Percentiles rank a stretch among this genome's conserved stretches.
These are phyloP conservation scores for Helminthosporium solani DNA, from an alignment of 2,329 filamentous ascomycete species.

Conservation along the genomic window DNA sequence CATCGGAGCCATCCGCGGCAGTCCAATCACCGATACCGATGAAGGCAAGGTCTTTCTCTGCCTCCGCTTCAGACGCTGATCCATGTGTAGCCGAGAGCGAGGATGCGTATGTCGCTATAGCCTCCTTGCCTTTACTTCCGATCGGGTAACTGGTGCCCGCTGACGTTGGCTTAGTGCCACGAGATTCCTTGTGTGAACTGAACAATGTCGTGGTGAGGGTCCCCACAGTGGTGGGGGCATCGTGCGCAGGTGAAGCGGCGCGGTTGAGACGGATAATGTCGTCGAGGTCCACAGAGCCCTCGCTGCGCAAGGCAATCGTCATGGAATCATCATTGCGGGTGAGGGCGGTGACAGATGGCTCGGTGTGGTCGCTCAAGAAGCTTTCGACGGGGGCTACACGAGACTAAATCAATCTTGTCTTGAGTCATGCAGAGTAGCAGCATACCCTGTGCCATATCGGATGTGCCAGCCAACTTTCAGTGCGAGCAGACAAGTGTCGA, in stretches of 20 bases:
- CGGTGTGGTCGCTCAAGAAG: conserved; percentile 14
- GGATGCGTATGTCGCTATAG: conserved; percentile 15
- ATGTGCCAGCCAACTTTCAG: conserved; percentile 13
- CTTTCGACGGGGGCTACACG: conserved; percentile 24
- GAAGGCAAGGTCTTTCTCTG: conserved; percentile 13
- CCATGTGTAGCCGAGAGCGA: conserved; percentile 30
- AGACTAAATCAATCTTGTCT: conserved; percentile 8
- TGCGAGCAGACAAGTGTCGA: conserved; percentile 10
- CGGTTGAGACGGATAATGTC: conserved; percentile 18
- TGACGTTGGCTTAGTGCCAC: conserved; percentile 32
- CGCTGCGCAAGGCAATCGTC: conserved; percentile 15
- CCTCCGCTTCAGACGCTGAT: conserved; percentile 25
- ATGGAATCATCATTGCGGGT: conserved; percentile 21
- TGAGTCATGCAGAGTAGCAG: not conserved
- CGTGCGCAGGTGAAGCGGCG: conserved; percentile 9
- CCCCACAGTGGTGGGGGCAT: conserved; percentile 10
- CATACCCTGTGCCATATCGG: conserved; percentile 25
- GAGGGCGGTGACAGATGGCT: conserved; percentile 11
- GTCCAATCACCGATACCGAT: conserved; percentile 23
- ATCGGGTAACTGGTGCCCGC: conserved; percentile 21
- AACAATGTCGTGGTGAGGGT: conserved; percentile 16
- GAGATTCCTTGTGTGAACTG: conserved; percentile 20
- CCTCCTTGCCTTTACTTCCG: conserved; percentile 19
- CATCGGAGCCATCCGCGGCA: conserved; percentile 4
- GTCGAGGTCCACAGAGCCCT: conserved; percentile 12